Base-by-base conservation (phyloP, 2,329 filamentous ascomycete species). In the Claviceps sp. region DNA sequence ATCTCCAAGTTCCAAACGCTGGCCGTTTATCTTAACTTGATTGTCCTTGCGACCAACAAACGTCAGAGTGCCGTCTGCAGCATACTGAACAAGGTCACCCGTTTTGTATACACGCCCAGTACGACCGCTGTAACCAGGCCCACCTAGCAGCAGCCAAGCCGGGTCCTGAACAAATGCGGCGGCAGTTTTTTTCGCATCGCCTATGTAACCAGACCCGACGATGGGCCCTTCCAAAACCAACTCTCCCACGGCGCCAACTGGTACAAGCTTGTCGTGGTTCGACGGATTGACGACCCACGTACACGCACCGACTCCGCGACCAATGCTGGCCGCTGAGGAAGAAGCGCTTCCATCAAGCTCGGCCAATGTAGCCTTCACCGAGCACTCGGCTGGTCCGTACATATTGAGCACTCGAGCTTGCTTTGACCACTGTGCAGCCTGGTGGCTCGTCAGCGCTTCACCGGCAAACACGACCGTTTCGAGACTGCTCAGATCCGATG, bases 11-110 rank as follows among this genome's bases (percentile, higher is more conserved):
- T 57, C 56, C 37, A 57, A 45, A 5, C 56, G 52, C 45, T 57
- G 56, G 16, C 81, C 79, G 18, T 70, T 68, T 9, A 81, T 62
- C 57, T 81, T 81, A 41, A 80, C 68, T 59, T 81, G 77, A 0
- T 65, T 67, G 56, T 81, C 77, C 55, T 75, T 76, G 30, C 77
- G 65, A 37, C 74, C 75, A 38, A 76, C 56, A 49, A 67, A 73
- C 0, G 62, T 55, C 8, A 75, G 60, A 16, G 54, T 56, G 4
- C 69, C 69, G 49, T 73, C 61, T 0, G 51, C 37, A 24, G 62
- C 54, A 24, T 66, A 64, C 14, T 55, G 54, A 11, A 58, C 54
- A 1, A 61, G 45, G 43, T 63, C 62, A 1, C 61, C 60, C 0
- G 61, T 61, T 43, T 58, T 58, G 30, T 59, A 61, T 4, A 60